These are phyloP conservation scores for Colletotrichum gigasporum DNA, from an alignment of 2,329 filamentous ascomycete species.

Conservation along the genomic window DNA sequence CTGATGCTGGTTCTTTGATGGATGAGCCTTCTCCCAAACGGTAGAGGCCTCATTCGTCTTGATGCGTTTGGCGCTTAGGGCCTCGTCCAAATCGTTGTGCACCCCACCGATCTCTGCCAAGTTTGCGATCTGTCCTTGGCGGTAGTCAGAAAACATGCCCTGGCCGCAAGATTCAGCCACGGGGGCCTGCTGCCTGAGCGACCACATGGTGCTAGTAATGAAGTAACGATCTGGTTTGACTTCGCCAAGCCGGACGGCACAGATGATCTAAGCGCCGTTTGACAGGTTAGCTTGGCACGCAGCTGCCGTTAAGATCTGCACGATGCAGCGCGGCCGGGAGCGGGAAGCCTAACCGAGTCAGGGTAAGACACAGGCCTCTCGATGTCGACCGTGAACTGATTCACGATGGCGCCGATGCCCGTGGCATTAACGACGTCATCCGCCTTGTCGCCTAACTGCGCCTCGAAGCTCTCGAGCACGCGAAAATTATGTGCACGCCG, in stretches of 20 bases:
- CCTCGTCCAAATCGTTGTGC: too few species aligned
- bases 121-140: not conserved
- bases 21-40: too few species aligned
- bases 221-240: not conserved
- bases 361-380: not conserved
- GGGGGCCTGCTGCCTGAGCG: not conserved
- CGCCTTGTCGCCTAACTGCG: not conserved
- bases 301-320: too few species aligned
- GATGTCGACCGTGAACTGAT: not conserved
- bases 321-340: too few species aligned
- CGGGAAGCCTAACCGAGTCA: not conserved
- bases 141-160: not conserved
- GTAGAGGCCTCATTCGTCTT: too few species aligned
- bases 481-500: not conserved
- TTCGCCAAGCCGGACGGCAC: not conserved
- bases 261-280: not conserved
- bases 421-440: not conserved
- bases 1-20: too few species aligned
- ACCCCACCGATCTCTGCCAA: too few species aligned
- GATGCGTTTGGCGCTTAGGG: too few species aligned
- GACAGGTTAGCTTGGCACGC: too few species aligned
- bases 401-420: not conserved
- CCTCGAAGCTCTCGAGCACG: not conserved
- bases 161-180: not conserved
- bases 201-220: constrained; percentile 1